Conservation (phyloP, 306 rosid species). For the Aeschynomene evenia region DNA sequence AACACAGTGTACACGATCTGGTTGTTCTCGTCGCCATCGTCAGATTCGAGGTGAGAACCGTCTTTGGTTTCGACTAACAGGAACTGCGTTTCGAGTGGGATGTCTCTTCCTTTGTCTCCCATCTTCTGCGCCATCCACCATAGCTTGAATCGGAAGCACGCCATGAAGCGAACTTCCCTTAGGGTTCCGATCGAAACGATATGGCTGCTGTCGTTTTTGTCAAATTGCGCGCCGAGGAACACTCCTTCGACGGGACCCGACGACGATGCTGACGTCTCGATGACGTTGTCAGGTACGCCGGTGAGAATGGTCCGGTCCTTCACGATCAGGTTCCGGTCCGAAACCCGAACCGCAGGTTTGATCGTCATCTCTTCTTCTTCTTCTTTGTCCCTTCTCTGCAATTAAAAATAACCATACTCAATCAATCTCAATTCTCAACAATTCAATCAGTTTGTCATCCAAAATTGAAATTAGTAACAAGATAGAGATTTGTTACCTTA, state of each 20-base stretch:
- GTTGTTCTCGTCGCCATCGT: conserved; percentile 42
- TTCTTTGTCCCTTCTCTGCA: conserved; percentile 34
- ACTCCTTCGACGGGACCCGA: conserved; percentile 66
- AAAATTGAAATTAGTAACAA: no score
- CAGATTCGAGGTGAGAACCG: conserved; percentile 69
- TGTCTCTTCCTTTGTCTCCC: conserved; percentile 72
- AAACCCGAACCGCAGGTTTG: conserved; percentile 56
- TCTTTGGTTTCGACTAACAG: conserved; percentile 63
- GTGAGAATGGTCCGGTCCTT: conserved; percentile 68
- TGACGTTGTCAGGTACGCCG: conserved; percentile 68
- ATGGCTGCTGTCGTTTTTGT: conserved; percentile 55
- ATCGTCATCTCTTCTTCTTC: conserved; percentile 63
- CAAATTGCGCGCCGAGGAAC: conserved; percentile 60
- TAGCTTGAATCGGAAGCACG: conserved; percentile 85
- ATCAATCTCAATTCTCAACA: neutral
- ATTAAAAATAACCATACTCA: neutral
- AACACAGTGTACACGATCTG: conserved; percentile 67
- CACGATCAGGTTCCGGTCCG: conserved; percentile 61
- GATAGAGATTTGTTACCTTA: conserved; percentile 40
- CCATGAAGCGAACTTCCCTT: conserved; percentile 62
- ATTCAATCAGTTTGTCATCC: no score
- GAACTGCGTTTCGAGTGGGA: conserved; percentile 87
- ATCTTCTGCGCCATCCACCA: conserved; percentile 99
- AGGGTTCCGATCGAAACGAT: conserved; percentile 60
- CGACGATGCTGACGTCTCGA: conserved; percentile 55